phyloP scores from a whole-genome alignment of 352 stramenopile genomes.

The Globisporangium cederbergense region DNA sequence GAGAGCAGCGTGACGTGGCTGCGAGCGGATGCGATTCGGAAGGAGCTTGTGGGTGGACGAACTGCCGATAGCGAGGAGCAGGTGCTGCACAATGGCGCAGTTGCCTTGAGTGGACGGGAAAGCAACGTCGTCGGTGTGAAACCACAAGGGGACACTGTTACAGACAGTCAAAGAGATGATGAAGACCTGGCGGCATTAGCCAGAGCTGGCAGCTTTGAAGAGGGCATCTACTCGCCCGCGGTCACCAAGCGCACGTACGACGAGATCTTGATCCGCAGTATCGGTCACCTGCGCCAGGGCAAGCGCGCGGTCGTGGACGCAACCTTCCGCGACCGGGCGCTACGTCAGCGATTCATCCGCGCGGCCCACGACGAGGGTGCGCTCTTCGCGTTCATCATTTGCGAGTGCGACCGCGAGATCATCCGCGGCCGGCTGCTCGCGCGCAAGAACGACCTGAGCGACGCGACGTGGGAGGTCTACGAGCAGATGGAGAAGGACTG shows the following conservation, averaged over 20 bases:
- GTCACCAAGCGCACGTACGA: conserved; percentile 68
- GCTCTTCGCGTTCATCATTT: conserved; percentile 50
- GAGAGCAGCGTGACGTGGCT: conserved; percentile 48
- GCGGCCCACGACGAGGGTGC: conserved; percentile 44
- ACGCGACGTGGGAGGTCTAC: conserved; percentile 67
- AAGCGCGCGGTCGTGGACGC: conserved; percentile 58
- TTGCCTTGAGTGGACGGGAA: background rate
- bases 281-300: conserved; percentile 38
- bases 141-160: conserved; percentile 7
- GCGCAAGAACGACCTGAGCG: conserved; percentile 55
- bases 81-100: background rate
- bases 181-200: conserved; percentile 6
- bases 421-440: conserved; percentile 57
- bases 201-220: conserved; percentile 34
- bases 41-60: conserved; percentile 37
- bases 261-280: conserved; percentile 40
- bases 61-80: background rate
- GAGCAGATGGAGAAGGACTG: conserved; percentile 59
- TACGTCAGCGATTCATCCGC: conserved; percentile 41
- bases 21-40: conserved; percentile 60
- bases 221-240: conserved; percentile 53
- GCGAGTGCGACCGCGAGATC: conserved; percentile 69
- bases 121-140: background rate
- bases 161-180: conserved; percentile 4
- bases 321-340: conserved; percentile 48